A percentile compares a stretch with the other conserved stretches of the same genome.
Evolutionary conservation across 2,329 filamentous ascomycete species (phyloP).

Genomic region (Aspergillus felis): DNA sequence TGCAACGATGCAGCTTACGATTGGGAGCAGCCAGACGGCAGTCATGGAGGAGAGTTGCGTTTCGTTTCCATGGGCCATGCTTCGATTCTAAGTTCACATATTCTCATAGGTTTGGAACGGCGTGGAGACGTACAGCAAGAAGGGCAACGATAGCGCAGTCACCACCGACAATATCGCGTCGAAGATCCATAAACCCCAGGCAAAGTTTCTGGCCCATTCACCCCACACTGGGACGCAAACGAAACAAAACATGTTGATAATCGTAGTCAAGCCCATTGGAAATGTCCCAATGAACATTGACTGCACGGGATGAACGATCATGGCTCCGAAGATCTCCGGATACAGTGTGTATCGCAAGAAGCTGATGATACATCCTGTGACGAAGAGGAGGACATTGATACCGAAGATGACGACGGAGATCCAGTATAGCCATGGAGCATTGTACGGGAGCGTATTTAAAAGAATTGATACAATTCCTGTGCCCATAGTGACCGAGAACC

Average conservation of each 20-base stretch:
- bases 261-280: conserved; percentile 66
- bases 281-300: conserved; percentile 66
- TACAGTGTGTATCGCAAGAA: conserved; percentile 61
- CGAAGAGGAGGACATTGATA: conserved; percentile 35
- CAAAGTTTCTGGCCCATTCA: conserved; percentile 51
- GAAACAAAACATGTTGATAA: conserved; percentile 62
- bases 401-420: conserved; percentile 35
- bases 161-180: conserved; percentile 52
- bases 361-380: conserved; percentile 44
- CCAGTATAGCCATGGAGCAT: conserved; percentile 37
- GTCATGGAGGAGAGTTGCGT: conserved; percentile 56
- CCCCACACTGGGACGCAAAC: conserved; percentile 61
- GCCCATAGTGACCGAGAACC: conserved; percentile 42
- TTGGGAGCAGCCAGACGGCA: conserved; percentile 63
- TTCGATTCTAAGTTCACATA: conserved; percentile 4
- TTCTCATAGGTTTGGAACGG: background rate
- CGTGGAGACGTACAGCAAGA: conserved; percentile 46
- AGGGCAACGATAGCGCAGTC: conserved; percentile 55
- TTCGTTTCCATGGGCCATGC: conserved; percentile 20
- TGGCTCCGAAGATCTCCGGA: conserved; percentile 61
- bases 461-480: conserved; percentile 41
- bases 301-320: conserved; percentile 64
- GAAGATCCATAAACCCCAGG: conserved; percentile 58
- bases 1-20: conserved; percentile 64
- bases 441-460: conserved; percentile 36